Evolutionary conservation across 2,329 filamentous ascomycete species (phyloP).

Genomic region (Colletotrichum eleusines): DNA sequence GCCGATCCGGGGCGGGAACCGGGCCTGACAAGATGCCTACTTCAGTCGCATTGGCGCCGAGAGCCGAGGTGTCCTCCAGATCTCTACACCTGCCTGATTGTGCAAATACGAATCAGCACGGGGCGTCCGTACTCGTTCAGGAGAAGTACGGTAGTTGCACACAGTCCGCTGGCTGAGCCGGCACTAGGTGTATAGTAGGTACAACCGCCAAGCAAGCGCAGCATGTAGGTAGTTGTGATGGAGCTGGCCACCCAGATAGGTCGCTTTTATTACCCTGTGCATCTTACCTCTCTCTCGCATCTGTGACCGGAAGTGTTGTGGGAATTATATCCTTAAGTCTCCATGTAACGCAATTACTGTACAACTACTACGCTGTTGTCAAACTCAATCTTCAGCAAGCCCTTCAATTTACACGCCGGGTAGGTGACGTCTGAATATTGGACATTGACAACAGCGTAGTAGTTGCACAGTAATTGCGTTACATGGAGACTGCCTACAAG

Average conservation of each 20-base stretch:
- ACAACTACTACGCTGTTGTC: slow-evolving; percentile 51
- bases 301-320: slow-evolving; percentile 47
- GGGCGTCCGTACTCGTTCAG: not conserved
- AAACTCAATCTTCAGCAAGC: slow-evolving; percentile 46
- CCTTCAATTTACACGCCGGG: slow-evolving; percentile 46
- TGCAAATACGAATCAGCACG: not conserved
- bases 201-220: not conserved
- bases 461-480: slow-evolving; percentile 50
- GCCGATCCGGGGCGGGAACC: not conserved
- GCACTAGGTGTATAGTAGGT: not conserved
- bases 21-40: not conserved
- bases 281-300: not conserved
- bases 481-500: slow-evolving; percentile 48
- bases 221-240: not conserved
- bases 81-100: not conserved
- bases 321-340: slow-evolving; percentile 55
- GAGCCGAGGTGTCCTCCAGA: not conserved
- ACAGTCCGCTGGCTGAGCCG: not conserved
- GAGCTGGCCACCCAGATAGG: not conserved
- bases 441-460: slow-evolving; percentile 49
- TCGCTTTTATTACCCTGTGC: not conserved
- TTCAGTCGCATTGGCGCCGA: not conserved
- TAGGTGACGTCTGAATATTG: slow-evolving; percentile 46
- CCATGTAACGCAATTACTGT: slow-evolving; percentile 49
- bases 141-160: not conserved